Evolutionary conservation across 345 rosid genomes (phyloP).

Genomic region (Lepidium sativum): DNA sequence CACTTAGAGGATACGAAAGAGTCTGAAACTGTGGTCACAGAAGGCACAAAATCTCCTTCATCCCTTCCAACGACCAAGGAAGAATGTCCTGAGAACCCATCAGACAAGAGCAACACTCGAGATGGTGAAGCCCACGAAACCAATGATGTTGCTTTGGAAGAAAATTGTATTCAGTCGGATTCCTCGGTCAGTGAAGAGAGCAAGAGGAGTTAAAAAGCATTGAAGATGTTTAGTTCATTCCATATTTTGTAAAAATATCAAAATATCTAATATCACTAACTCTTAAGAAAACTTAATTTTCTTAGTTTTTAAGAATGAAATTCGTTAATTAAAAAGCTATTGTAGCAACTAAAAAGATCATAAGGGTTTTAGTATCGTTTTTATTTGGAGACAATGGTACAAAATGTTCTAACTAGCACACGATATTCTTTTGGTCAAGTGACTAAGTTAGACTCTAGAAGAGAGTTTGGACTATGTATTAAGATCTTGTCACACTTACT

Average conservation of each 20-base stretch:
- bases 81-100: background rate
- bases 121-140: background rate
- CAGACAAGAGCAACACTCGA: background rate
- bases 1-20: background rate
- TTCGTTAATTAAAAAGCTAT: background rate
- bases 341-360: background rate
- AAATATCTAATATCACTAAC: background rate
- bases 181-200: conserved; percentile 1
- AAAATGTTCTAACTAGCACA: too few relatives aligned
- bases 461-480: too few relatives aligned
- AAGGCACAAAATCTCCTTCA: background rate
- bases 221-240: background rate
- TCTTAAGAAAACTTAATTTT: background rate
- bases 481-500: too few relatives aligned
- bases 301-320: background rate
- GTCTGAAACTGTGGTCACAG: background rate
- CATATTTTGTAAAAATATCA: background rate
- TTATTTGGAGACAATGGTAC: too few relatives aligned
- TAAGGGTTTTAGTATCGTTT: background rate
- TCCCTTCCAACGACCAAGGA: background rate
- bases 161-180: background rate
- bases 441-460: too few relatives aligned
- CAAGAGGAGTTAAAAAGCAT: background rate
- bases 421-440: too few relatives aligned
- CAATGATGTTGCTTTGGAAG: background rate